Percentiles rank a stretch among this genome's conserved stretches.
Conservation (phyloP, 306 rosid species). For the Calophaca sinica region DNA sequence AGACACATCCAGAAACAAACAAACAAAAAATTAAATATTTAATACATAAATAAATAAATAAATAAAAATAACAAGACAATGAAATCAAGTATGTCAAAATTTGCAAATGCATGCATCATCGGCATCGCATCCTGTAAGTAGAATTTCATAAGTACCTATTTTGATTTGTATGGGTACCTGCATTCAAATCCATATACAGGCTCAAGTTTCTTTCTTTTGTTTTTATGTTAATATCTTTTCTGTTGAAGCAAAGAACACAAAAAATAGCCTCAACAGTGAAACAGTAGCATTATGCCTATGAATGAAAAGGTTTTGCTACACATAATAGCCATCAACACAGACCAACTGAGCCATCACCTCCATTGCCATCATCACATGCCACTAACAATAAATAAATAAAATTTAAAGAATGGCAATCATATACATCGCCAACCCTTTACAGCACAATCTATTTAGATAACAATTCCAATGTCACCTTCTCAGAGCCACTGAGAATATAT, state of each 20-base stretch:
- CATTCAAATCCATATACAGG: conserved; percentile 40
- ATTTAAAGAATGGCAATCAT: conserved; percentile 30
- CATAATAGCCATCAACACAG: not conserved
- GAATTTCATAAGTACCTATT: conserved; percentile 17
- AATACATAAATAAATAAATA: conserved; percentile 12
- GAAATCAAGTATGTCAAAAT: conserved; percentile 29
- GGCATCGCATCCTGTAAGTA: conserved; percentile 21
- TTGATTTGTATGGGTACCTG: conserved; percentile 10
- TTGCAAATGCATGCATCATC: conserved; percentile 29
- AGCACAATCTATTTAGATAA: conserved; percentile 29
- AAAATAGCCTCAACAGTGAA: not conserved
- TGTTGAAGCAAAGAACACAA: conserved; percentile 6
- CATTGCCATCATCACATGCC: conserved; percentile 2
- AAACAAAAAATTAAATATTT: not conserved
- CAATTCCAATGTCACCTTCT: conserved; percentile 35
- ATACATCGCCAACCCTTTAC: conserved; percentile 12
- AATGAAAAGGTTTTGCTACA: conserved; percentile 29
- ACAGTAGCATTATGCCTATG: conserved; percentile 25
- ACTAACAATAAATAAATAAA: not conserved
- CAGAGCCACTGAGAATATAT: conserved; percentile 32
- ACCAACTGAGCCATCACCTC: conserved; percentile 12
- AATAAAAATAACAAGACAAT: conserved; percentile 3
- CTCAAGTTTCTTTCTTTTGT: conserved; percentile 8
- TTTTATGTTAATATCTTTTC: not conserved
- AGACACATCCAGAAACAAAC: conserved; percentile 39